Conservation (phyloP, 768 basidiomycete genomes). For the Gautieria morchelliformis region DNA sequence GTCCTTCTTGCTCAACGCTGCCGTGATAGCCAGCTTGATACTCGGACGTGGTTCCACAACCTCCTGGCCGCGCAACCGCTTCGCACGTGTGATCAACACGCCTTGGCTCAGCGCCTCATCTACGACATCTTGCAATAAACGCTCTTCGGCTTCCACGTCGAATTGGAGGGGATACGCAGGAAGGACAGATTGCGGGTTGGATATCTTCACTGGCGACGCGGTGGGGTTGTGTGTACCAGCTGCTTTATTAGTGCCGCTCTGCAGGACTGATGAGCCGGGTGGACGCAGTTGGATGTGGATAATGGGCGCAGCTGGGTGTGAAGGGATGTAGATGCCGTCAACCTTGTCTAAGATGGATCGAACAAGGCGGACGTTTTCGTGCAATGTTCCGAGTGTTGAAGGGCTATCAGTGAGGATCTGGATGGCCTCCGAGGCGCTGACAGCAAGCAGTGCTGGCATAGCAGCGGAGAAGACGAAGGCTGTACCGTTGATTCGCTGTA, state of each 20-base stretch:
- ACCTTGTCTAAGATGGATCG: conserved; percentile 76
- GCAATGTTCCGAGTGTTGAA: conserved; percentile 62
- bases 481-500: conserved; percentile 87
- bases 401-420: conserved; percentile 68
- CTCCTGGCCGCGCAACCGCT: conserved; percentile 79
- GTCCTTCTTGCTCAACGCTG: conserved; percentile 80
- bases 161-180: conserved; percentile 38
- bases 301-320: conserved; percentile 77
- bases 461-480: conserved; percentile 96
- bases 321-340: conserved; percentile 74
- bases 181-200: conserved; percentile 38
- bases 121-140: conserved; percentile 81
- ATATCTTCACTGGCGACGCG: conserved; percentile 24
- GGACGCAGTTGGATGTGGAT: conserved; percentile 67
- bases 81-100: conserved; percentile 78
- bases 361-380: conserved; percentile 71
- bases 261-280: conserved; percentile 22
- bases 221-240: background rate
- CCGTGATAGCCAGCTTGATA: conserved; percentile 72
- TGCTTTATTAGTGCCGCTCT: conserved; percentile 14
- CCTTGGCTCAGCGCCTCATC: conserved; percentile 77
- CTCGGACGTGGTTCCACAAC: conserved; percentile 71
- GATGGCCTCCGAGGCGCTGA: conserved; percentile 81
- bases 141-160: conserved; percentile 64
- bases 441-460: conserved; percentile 82